Conservation (phyloP, 1,284 basidiomycete species). For the Fistulina hepatica region DNA sequence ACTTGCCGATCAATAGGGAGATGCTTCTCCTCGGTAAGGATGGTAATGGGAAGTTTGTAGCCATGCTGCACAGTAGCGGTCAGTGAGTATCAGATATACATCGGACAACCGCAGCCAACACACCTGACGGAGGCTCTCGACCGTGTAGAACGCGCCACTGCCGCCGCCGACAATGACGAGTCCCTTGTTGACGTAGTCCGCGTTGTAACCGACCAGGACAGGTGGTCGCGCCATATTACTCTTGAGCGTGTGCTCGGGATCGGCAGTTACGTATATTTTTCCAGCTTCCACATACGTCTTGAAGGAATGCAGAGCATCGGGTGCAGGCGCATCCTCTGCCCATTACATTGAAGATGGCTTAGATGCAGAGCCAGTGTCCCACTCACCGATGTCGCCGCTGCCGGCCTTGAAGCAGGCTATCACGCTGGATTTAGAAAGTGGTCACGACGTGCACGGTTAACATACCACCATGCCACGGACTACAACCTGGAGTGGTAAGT, state of each 20-base stretch:
- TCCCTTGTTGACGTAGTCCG: slow-evolving; percentile 37
- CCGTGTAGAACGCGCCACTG: slow-evolving; percentile 66
- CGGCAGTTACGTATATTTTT: slow-evolving; percentile 76
- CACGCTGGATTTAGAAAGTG: slow-evolving; percentile 1
- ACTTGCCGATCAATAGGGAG: slow-evolving; percentile 77
- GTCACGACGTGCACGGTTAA: slow-evolving; percentile 4
- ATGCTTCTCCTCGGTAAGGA: slow-evolving; percentile 72
- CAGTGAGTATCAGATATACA: not conserved
- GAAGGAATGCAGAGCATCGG: slow-evolving; percentile 78
- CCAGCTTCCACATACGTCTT: slow-evolving; percentile 58
- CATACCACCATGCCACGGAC: slow-evolving; percentile 84
- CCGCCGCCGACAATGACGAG: slow-evolving; percentile 88
- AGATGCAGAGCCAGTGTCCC: not conserved
- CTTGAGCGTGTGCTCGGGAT: slow-evolving; percentile 56
- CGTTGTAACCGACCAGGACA: slow-evolving; percentile 34
- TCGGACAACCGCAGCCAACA: slow-evolving; percentile 5
- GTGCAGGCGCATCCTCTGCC: slow-evolving; percentile 83
- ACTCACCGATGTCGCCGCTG: slow-evolving; percentile 63
- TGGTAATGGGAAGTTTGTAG: slow-evolving; percentile 67
- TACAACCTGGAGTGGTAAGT: slow-evolving; percentile 17
- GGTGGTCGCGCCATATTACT: slow-evolving; percentile 55
- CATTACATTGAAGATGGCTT: slow-evolving; percentile 11
- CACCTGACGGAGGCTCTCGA: slow-evolving; percentile 81
- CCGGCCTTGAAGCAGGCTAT: slow-evolving; percentile 82
- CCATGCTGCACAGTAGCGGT: slow-evolving; percentile 44